Base-by-base conservation (phyloP, 2,329 filamentous ascomycete genomes). In the Sporothrix sp. region DNA sequence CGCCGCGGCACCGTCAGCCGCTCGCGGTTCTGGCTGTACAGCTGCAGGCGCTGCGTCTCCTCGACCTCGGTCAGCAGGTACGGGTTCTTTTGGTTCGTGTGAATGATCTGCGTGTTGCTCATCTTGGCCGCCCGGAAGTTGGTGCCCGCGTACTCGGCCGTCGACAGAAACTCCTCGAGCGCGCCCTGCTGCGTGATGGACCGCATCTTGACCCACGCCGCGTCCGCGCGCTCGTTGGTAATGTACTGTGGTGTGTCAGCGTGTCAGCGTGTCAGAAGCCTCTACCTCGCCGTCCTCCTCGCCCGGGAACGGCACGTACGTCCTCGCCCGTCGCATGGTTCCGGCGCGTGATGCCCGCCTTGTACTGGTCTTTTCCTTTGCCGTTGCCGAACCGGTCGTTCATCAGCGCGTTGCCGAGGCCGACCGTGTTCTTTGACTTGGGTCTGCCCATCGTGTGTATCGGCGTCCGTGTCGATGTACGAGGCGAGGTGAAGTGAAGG, bases 81-180 rank as follows among this genome's bases (percentile, higher is more conserved):
- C 0, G 93, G 93, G 66, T 98, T 98, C 71, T 85, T 87, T 70
- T 96, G 90, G 66, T 96, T 89, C 58, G 84, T 84, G 66, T 98
- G 93, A 59, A 98, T 96, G 65, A 98, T 96, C 73, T 96, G 96
- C 69, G 97, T 86, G 64, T 94, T 97, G 71, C 91, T 97, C 80
- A 95, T 86, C 77, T 97, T 97, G 73, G 97, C 90, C 25, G 93
- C 94, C 1, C 91, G 97, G 68, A 98, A 98, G 66, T 98, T 93
- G 58, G 93, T 98, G 58, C 89, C 91, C n/a, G 93, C 93, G 59
- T 98, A 74, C 70, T 97, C 90, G 56, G 93, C 94, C 2, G 93
- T 98, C 52, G 85, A 87, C 57, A 98, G 73, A 67, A 98, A 98
- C 68, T 98, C 93, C 67, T 98, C 93, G 55, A 98, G 81, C 39